phyloP scores from a whole-genome alignment of 805 yeast genomes.

The Candida bentonensis region DNA sequence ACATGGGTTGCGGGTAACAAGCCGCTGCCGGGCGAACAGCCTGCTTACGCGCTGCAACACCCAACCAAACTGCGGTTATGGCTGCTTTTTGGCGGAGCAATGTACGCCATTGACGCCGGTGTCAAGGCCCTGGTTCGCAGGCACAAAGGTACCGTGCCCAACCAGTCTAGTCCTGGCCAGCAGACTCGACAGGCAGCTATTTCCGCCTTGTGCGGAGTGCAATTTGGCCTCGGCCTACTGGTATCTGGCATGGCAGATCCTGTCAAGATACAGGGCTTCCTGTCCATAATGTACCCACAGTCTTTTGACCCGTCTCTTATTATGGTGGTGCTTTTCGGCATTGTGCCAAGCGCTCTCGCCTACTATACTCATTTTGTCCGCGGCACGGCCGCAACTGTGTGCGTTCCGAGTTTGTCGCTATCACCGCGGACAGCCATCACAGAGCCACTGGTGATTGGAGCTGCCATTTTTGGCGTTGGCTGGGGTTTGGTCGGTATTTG shows the following conservation, averaged over 20 bases:
- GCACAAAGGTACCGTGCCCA: no score
- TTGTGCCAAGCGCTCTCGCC: constrained; percentile 30
- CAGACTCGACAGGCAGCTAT: no score
- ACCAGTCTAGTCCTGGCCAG: no score
- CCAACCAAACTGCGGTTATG: neutral
- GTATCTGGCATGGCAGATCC: constrained; percentile 35
- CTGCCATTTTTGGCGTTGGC: constrained; percentile 34
- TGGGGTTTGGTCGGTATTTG: constrained; percentile 41
- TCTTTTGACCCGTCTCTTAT: constrained; percentile 35
- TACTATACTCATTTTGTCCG: neutral
- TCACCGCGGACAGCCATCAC: constrained; percentile 17
- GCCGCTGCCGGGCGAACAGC: constrained; percentile 7
- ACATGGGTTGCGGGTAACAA: constrained; percentile 7
- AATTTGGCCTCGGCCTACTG: constrained; percentile 33
- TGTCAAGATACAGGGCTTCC: constrained; percentile 32
- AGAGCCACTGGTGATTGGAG: constrained; percentile 26
- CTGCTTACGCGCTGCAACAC: neutral
- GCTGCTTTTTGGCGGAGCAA: constrained; percentile 4
- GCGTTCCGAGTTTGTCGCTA: constrained; percentile 8
- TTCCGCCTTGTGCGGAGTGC: constrained; percentile 19
- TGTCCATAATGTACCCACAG: constrained; percentile 23
- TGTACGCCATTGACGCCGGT: no score
- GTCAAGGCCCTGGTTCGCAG: no score
- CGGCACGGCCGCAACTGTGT: neutral
- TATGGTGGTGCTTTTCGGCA: constrained; percentile 29